Evolutionary conservation across 2,329 filamentous ascomycete species (phyloP).

Genomic region (Paecilomyces variotii): DNA sequence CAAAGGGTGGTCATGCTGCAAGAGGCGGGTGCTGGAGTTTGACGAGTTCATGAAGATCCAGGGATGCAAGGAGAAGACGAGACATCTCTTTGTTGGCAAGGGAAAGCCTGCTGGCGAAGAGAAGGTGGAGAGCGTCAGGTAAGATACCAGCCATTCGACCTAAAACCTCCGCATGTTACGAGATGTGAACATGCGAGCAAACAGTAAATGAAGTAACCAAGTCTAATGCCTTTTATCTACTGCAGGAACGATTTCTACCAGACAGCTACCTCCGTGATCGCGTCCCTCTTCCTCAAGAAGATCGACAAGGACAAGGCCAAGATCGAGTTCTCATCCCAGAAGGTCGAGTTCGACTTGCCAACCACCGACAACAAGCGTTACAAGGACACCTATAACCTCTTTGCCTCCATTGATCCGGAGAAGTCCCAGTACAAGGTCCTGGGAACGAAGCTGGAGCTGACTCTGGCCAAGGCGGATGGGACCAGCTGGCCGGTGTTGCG

Average conservation of each 20-base stretch:
- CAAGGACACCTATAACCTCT: constrained; percentile 64
- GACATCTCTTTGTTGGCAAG: constrained; percentile 75
- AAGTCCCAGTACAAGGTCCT: constrained; percentile 73
- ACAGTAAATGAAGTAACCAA: not conserved
- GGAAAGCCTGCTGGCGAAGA: constrained; percentile 64
- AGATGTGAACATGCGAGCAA: not conserved
- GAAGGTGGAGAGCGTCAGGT: constrained; percentile 69
- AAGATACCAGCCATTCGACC: constrained; percentile 18
- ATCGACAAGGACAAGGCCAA: constrained; percentile 75
- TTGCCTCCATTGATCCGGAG: constrained; percentile 64
- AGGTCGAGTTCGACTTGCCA: constrained; percentile 70
- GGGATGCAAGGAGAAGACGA: constrained; percentile 73
- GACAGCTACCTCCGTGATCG: constrained; percentile 74
- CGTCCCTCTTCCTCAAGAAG: constrained; percentile 93
- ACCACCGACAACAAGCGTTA: constrained; percentile 84
- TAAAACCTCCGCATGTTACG: not conserved
- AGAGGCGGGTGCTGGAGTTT: constrained; percentile 88
- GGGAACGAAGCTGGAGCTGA: constrained; percentile 82
- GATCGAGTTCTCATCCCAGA: constrained; percentile 57
- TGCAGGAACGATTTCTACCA: constrained; percentile 86
- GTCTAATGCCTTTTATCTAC: not conserved
- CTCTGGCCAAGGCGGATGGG: constrained; percentile 63
- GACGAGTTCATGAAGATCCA: constrained; percentile 96
- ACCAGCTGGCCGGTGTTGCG: constrained; percentile 78
- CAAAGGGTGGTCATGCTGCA: constrained; percentile 97